Conservation (phyloP, 768 basidiomycete genomes). For the Hemileccinum impolitum region DNA sequence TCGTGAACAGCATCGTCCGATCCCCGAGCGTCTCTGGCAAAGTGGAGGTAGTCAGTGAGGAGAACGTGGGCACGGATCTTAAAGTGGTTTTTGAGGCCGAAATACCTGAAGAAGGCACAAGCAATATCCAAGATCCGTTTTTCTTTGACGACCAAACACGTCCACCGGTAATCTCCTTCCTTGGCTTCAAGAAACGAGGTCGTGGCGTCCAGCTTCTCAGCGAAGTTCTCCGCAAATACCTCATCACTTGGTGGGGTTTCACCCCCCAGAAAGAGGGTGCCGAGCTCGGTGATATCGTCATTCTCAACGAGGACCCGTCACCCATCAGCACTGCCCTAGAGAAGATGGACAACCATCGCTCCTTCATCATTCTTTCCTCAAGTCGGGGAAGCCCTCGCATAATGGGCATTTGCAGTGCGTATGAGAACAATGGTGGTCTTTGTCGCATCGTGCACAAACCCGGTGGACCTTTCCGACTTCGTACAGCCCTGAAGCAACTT, state of each 20-base stretch:
- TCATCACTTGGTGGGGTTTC: slow-evolving; percentile 78
- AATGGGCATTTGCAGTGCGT: slow-evolving; percentile 62
- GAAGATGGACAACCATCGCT: slow-evolving; percentile 51
- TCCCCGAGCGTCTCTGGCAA: slow-evolving; percentile 86
- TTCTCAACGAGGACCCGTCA: slow-evolving; percentile 75
- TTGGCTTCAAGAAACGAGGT: slow-evolving; percentile 66
- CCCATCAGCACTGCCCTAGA: slow-evolving; percentile 56
- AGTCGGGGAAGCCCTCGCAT: slow-evolving; percentile 62
- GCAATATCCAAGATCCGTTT: slow-evolving; percentile 45
- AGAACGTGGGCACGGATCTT: slow-evolving; percentile 88
- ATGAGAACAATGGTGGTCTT: slow-evolving; percentile 80
- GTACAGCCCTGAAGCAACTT: slow-evolving; percentile 54
- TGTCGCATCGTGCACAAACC: slow-evolving; percentile 91
- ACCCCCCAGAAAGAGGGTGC: slow-evolving; percentile 38
- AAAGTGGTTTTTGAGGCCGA: slow-evolving; percentile 82
- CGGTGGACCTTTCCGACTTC: slow-evolving; percentile 74
- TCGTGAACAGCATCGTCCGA: slow-evolving; percentile 88
- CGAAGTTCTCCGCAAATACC: slow-evolving; percentile 60
- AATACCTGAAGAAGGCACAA: slow-evolving; percentile 37
- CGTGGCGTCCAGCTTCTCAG: slow-evolving; percentile 67
- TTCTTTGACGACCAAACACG: slow-evolving; percentile 37
- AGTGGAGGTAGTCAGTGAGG: slow-evolving; percentile 91
- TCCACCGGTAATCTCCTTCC: slow-evolving; percentile 58
- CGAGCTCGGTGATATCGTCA: slow-evolving; percentile 65
- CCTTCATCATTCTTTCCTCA: slow-evolving; percentile 75